Evolutionary conservation across 805 yeast species (phyloP).

Genomic region (Komagataella ulmi): DNA sequence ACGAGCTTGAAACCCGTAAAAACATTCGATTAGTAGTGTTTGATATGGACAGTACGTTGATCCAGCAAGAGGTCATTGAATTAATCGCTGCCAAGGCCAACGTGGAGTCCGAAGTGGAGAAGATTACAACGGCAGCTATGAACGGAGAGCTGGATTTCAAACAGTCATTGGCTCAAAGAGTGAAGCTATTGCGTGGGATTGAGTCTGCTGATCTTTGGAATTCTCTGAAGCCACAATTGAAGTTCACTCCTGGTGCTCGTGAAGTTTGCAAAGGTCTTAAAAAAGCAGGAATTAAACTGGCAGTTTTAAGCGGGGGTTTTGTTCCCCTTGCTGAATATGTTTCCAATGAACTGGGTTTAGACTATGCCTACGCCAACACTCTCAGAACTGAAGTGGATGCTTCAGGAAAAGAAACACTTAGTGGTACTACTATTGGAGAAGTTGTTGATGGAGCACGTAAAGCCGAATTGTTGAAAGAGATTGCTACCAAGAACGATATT

Average conservation of each 20-base stretch:
- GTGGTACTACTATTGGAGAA: slow-evolving; percentile 69
- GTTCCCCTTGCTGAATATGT: slow-evolving; percentile 75
- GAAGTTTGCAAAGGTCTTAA: slow-evolving; percentile 57
- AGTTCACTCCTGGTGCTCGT: slow-evolving; percentile 75
- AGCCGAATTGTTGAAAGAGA: slow-evolving; percentile 53
- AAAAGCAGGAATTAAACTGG: slow-evolving; percentile 51
- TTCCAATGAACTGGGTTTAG: slow-evolving; percentile 52
- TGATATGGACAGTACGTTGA: slow-evolving; percentile 96
- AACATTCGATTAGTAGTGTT: slow-evolving; percentile 59
- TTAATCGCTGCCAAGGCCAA: slow-evolving; percentile 88
- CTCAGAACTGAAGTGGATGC: slow-evolving; percentile 28
- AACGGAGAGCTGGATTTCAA: slow-evolving; percentile 90
- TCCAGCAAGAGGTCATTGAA: slow-evolving; percentile 94
- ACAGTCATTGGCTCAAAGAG: slow-evolving; percentile 67
- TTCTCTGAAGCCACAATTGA: slow-evolving; percentile 54
- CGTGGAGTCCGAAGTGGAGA: slow-evolving; percentile 78
- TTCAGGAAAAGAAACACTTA: slow-evolving; percentile 32
- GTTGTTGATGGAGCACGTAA: slow-evolving; percentile 81
- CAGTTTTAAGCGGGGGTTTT: slow-evolving; percentile 92
- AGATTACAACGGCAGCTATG: slow-evolving; percentile 90
- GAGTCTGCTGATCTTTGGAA: slow-evolving; percentile 64
- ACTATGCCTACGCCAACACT: slow-evolving; percentile 82
- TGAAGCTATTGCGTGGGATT: slow-evolving; percentile 69
- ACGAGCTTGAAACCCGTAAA: slow-evolving; percentile 20
- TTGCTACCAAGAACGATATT: slow-evolving; percentile 42